Evolutionary conservation across 1,139 yeast species (phyloP), one percentile per base, ranked within the genome.

Genomic region (Lodderomyces margitis): DNA sequence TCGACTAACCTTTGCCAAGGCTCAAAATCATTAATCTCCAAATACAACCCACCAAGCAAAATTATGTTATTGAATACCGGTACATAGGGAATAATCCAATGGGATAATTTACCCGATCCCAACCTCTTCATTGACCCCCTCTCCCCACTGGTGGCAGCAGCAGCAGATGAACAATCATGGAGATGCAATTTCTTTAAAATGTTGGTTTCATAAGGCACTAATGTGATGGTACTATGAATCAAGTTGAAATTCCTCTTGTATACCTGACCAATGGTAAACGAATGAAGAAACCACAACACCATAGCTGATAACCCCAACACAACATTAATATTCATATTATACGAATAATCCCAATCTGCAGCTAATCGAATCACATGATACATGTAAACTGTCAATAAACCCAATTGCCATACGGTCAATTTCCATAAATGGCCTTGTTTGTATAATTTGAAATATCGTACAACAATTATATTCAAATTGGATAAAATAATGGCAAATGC

Each of bases 131-230:
- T 7, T 15, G 19, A n/a, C n/a, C n/a, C n/a, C n/a, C n/a, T n/a
- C n/a, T n/a, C n/a, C n/a, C n/a, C n/a, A n/a, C n/a, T n/a, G n/a
- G n/a, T n/a, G n/a, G n/a, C n/a, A n/a, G n/a, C n/a, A n/a, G n/a
- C n/a, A n/a, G n/a, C n/a, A n/a, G n/a, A n/a, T n/a, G n/a, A n/a
- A n/a, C n/a, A n/a, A n/a, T n/a, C n/a, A n/a, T 66, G 36, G 31
- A 54, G 50, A 40, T 64, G 61, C 40, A 72, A 52, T 43, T 68
- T 70, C 20, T 58, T 52, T 17, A 70, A 46, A 12, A 72, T 49
- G 41, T 60, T 63, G 4, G 70, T 66, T 47, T 72, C 78, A 50
- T 58, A 69, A 2, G 76, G 76, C 21, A 70, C 51, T 21, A 70
- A 48, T 38, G 62, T 66, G 37, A 68, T 65, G 16, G 74, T 67